Evolutionary conservation across 192 early-diverging fungal genomes (phyloP).

Genomic region (Coemansia sp.): DNA sequence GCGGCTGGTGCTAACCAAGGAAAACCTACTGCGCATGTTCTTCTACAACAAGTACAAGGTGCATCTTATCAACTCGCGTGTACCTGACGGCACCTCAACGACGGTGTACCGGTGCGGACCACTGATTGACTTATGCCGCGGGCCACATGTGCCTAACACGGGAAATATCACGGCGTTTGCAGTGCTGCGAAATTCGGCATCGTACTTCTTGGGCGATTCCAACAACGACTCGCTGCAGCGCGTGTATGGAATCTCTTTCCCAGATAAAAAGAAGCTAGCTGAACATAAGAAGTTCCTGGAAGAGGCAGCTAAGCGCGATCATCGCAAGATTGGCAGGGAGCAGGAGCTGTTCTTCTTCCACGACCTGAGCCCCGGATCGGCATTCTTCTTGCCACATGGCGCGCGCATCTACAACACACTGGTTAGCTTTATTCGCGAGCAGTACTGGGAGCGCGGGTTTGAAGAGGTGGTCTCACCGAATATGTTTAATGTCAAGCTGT

Average conservation of each 20-base stretch:
- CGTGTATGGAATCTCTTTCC: slow-evolving; percentile 98
- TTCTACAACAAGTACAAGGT: slow-evolving; percentile 98
- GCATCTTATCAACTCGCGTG: slow-evolving; percentile 87
- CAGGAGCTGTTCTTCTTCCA: slow-evolving; percentile 99
- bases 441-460: slow-evolving; percentile 93
- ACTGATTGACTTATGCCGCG: slow-evolving; percentile 94
- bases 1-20: slow-evolving; percentile 85
- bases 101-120: slow-evolving; percentile 99
- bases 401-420: slow-evolving; percentile 94
- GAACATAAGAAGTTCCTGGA: slow-evolving; percentile 95
- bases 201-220: slow-evolving; percentile 96
- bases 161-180: slow-evolving; percentile 90
- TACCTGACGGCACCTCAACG: slow-evolving; percentile 89
- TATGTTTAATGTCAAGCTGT: slow-evolving; percentile 98
- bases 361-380: slow-evolving; percentile 88
- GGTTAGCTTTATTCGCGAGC: slow-evolving; percentile 81
- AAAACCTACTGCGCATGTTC: slow-evolving; percentile 94
- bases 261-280: slow-evolving; percentile 95
- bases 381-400: slow-evolving; percentile 96
- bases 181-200: slow-evolving; percentile 95
- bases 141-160: slow-evolving; percentile 95
- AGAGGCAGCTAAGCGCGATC: slow-evolving; percentile 94
- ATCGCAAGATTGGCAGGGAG: slow-evolving; percentile 93
- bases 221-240: slow-evolving; percentile 98
- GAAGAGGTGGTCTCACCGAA: slow-evolving; percentile 97